Evolutionary conservation across 371 early-diverging fungal genomes (phyloP).

Genomic region (Haplosporangium sp.): DNA sequence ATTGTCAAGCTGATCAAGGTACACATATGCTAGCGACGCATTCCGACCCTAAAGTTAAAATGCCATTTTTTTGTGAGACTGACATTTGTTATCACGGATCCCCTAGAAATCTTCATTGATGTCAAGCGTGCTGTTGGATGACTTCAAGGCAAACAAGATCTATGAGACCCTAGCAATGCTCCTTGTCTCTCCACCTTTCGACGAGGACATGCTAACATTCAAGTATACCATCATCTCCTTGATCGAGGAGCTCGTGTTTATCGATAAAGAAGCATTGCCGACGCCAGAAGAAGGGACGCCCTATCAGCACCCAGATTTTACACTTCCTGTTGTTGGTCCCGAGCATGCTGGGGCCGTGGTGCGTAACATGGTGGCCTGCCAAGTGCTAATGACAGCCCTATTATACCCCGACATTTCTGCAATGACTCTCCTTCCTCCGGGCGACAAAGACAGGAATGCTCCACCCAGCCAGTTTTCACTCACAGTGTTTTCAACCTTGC

Average conservation of each 20-base stretch:
- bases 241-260: conserved; percentile 60
- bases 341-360: conserved; percentile 58
- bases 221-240: conserved; percentile 62
- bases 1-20: conserved; percentile 56
- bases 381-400: conserved; percentile 58
- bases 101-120: conserved; percentile 49
- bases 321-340: conserved; percentile 54
- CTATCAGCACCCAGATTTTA: conserved; percentile 66
- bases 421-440: conserved; percentile 30
- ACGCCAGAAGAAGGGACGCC: conserved; percentile 66
- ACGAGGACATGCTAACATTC: conserved; percentile 48
- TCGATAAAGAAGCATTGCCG: conserved; percentile 60
- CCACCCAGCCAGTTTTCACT: conserved; percentile 49
- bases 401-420: conserved; percentile 55
- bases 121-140: conserved; percentile 59
- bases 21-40: neutral
- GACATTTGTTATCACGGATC: neutral
- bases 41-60: no score
- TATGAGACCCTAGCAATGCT: conserved; percentile 56
- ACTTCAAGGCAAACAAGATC: conserved; percentile 57
- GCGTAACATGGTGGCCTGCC: conserved; percentile 62
- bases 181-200: conserved; percentile 56
- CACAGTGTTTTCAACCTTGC: conserved; percentile 56
- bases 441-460: conserved; percentile 21
- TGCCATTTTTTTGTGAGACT: neutral